phyloP scores from a whole-genome alignment of 768 basidiomycete species.

The Tephrocybe sp. region DNA sequence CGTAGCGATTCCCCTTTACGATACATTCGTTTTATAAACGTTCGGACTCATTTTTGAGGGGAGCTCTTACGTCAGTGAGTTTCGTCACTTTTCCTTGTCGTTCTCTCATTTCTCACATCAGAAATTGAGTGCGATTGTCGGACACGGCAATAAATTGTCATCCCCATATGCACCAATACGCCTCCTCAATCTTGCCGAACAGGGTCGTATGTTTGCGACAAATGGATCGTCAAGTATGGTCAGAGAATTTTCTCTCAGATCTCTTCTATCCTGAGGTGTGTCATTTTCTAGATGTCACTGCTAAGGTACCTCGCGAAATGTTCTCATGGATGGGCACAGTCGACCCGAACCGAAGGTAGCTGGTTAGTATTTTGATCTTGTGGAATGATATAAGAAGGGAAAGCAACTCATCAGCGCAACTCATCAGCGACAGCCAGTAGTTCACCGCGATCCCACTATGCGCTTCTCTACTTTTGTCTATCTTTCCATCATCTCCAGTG shows the following conservation, averaged over 20 bases:
- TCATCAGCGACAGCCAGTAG: background rate
- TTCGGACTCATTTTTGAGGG: no score
- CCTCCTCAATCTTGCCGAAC: no score
- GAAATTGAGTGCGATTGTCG: no score
- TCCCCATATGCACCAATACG: no score
- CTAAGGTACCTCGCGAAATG: background rate
- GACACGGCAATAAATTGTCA: no score
- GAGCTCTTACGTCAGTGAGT: background rate
- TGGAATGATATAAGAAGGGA: background rate
- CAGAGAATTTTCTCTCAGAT: background rate
- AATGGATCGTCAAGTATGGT: background rate
- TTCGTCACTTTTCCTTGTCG: background rate
- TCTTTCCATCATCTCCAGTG: slow-evolving; percentile 2
- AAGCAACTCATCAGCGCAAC: background rate
- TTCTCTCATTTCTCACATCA: no score
- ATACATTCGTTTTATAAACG: no score
- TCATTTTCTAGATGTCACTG: background rate
- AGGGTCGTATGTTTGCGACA: no score
- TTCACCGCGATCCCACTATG: background rate
- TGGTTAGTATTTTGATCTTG: background rate
- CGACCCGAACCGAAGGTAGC: background rate
- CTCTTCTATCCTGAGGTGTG: no score
- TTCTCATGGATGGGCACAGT: background rate
- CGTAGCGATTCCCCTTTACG: no score
- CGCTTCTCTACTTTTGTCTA: background rate